Evolutionary conservation across 805 yeast species (phyloP), one percentile per base, ranked within the genome.

Genomic region (Candida khao-thaluensis): DNA sequence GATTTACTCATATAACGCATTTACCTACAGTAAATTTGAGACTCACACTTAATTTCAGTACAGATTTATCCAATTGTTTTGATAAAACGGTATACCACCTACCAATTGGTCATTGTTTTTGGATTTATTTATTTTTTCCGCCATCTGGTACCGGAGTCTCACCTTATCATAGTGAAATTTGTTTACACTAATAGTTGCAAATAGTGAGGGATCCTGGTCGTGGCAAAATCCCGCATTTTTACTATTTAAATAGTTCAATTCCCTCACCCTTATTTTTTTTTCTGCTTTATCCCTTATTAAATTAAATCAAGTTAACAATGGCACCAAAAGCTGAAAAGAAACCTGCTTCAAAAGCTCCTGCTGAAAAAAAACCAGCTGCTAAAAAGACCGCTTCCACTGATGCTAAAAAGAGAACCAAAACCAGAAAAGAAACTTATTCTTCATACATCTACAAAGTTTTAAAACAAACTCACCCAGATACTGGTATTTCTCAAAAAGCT

Each of bases 381-480:
- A 89, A 87, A 78, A 86, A 95, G 64, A 79, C 95, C 50, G 71
- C 95, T 53, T 63, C 85, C 54, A 77, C 81, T 42, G 90, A 81
- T 60, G 70, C 81, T 66, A 89, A 88, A 82, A 90, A 85, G 85
- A 88, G 95, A 79, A 65, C 87, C 56, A 90, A 89, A 84, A 73
- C 90, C 60, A 88, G 97, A 82, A 89, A 88, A 85, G 97, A 91
- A 76, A 88, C 97, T 52, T 91, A 89, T 79, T 88, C 96, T 52
- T 89, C 97, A 49, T 91, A 91, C 76, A 91, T 91, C 70, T 91
- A 90, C 93, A 91, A 91, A 76, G 97, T 90, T 54, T 84, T 91
- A 68, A 90, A 90, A 76, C 97, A 91, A 80, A 90, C 97, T 48
- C 98, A 91, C 75, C 98, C 97, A 71, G 97, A 91, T 71, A 91